A percentile compares a stretch with the other conserved stretches of the same genome.
phyloP scores from a whole-genome alignment of 768 basidiomycete genomes.

The Hemileccinum impolitum region DNA sequence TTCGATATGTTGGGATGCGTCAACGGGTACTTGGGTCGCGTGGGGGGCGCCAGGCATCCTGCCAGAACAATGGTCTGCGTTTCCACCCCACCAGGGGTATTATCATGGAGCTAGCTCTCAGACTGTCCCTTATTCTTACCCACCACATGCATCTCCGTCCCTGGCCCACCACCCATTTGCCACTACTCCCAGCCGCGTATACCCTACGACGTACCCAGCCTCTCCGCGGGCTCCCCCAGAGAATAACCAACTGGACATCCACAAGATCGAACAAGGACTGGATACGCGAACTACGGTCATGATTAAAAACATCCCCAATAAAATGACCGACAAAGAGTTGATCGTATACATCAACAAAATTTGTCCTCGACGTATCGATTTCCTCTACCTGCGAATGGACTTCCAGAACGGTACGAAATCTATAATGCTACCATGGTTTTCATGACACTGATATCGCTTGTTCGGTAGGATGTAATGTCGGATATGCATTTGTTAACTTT shows the following conservation, averaged over 20 bases:
- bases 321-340: conserved; percentile 77
- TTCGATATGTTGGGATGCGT: conserved; percentile 29
- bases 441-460: conserved; percentile 2
- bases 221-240: conserved; percentile 33
- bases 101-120: conserved; percentile 25
- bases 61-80: conserved; percentile 30
- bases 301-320: conserved; percentile 93
- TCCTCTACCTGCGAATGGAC: conserved; percentile 85
- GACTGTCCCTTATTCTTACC: conserved; percentile 26
- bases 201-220: conserved; percentile 21
- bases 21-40: conserved; percentile 28
- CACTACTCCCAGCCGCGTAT: conserved; percentile 16
- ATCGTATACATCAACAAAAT: conserved; percentile 65
- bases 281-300: conserved; percentile 85
- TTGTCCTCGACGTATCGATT: conserved; percentile 76
- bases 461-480: conserved; percentile 64
- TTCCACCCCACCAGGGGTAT: conserved; percentile 24
- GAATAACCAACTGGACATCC: conserved; percentile 63
- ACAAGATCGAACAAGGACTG: conserved; percentile 68
- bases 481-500: conserved; percentile 90
- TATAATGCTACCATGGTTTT: background rate
- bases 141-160: conserved; percentile 25
- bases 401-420: conserved; percentile 64
- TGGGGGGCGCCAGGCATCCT: conserved; percentile 26
- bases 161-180: conserved; percentile 18